phyloP scores from a whole-genome alignment of 2,329 filamentous ascomycete genomes.

The Exophiala phaeomuriformis region DNA sequence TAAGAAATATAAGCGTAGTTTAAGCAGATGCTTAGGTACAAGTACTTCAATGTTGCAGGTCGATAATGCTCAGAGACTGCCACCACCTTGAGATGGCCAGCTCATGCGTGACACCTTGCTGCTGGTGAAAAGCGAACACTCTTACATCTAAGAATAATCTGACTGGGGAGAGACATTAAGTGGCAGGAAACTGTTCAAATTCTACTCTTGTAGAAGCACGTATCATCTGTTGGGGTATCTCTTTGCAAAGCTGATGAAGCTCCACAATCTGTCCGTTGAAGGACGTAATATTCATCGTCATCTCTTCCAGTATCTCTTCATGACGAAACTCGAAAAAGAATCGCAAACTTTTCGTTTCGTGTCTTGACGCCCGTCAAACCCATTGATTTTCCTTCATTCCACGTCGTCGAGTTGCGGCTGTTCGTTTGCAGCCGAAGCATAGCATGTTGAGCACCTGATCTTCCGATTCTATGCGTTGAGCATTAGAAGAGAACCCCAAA shows the following conservation, averaged over 20 bases:
- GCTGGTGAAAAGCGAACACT: no score
- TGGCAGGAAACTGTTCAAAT: not conserved
- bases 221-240: conserved; percentile 14
- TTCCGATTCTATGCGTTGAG: conserved; percentile 26
- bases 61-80: no score
- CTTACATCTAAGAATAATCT: no score
- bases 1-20: no score
- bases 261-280: conserved; percentile 24
- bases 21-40: no score
- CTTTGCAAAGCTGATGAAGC: conserved; percentile 25
- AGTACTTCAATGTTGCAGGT: no score
- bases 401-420: conserved; percentile 12
- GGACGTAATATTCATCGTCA: conserved; percentile 13
- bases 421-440: conserved; percentile 4
- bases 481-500: conserved; percentile 19
- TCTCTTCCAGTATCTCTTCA: not conserved
- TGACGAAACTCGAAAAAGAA: not conserved
- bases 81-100: no score
- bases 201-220: not conserved
- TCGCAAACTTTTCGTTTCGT: conserved; percentile 5
- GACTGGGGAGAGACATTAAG: no score
- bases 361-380: conserved; percentile 5
- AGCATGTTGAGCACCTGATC: not conserved
- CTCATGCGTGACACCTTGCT: no score
- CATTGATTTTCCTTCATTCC: conserved; percentile 8